Percentiles rank a stretch among this genome's conserved stretches.
These are phyloP conservation scores for Lyophyllum atratum DNA, from an alignment of 768 basidiomycete species.

Conservation along the genomic window DNA sequence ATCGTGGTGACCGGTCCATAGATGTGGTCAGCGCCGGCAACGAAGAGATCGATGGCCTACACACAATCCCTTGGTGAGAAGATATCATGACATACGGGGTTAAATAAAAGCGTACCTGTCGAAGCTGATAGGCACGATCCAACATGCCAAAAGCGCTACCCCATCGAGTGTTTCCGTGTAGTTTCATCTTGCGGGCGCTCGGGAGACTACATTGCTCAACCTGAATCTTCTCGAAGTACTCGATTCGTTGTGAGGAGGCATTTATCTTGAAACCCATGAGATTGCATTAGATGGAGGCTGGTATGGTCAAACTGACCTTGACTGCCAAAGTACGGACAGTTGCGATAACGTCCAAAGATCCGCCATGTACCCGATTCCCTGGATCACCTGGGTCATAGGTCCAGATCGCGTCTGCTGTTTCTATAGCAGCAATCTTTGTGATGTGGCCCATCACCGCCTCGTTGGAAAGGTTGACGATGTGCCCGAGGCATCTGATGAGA, in stretches of 20 bases:
- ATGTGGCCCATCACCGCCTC: constrained; percentile 31
- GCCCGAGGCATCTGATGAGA: constrained; percentile 26
- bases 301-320: constrained; percentile 24
- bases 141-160: constrained; percentile 8
- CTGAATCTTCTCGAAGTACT: constrained; percentile 24
- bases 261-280: constrained; percentile 20
- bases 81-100: not conserved
- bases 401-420: constrained; percentile 32
- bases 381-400: constrained; percentile 28
- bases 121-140: constrained; percentile 1
- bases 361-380: constrained; percentile 25
- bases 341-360: constrained; percentile 31
- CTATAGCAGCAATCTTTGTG: constrained; percentile 27
- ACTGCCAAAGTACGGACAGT: constrained; percentile 28
- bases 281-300: not conserved
- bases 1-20: constrained; percentile 15
- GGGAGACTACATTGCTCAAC: constrained; percentile 10
- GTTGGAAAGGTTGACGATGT: constrained; percentile 28
- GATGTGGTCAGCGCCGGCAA: constrained; percentile 7
- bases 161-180: constrained; percentile 20
- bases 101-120: constrained; percentile 1
- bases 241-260: constrained; percentile 22
- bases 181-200: constrained; percentile 19
- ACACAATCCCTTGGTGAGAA: not conserved
- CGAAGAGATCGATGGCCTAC: constrained; percentile 15